Percentiles rank a stretch among this genome's conserved stretches.
Evolutionary conservation across 2,329 filamentous ascomycete genomes (phyloP).

Genomic region (Penicillium sp.): DNA sequence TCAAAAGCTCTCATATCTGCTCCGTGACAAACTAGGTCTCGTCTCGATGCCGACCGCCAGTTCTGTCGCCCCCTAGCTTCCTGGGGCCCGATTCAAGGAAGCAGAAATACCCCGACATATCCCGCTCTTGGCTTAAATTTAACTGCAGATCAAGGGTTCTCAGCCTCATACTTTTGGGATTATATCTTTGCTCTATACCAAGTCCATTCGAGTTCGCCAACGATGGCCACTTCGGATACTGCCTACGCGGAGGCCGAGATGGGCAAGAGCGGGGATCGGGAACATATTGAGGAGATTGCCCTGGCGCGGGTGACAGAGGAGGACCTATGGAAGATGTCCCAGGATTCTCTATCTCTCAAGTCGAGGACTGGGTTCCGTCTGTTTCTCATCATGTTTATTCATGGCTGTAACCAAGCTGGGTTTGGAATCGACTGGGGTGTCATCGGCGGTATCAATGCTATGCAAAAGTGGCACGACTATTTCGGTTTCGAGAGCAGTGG

Average conservation of each 20-base stretch:
- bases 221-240: conserved; percentile 8
- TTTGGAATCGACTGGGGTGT: conserved; percentile 53
- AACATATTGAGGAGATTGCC: conserved; percentile 46
- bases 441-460: conserved; percentile 48
- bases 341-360: conserved; percentile 41
- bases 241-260: conserved; percentile 2
- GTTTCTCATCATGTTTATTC: conserved; percentile 45
- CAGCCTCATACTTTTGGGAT: background rate
- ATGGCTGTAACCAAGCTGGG: conserved; percentile 50
- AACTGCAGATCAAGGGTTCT: background rate
- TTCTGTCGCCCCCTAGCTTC: conserved; percentile 1
- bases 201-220: background rate
- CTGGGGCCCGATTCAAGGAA: background rate
- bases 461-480: conserved; percentile 44
- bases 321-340: conserved; percentile 44
- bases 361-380: conserved; percentile 46
- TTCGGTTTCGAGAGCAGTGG: conserved; percentile 46
- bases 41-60: background rate
- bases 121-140: background rate
- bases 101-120: conserved; percentile 13
- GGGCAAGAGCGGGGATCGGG: conserved; percentile 3
- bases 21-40: conserved; percentile 19
- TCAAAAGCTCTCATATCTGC: conserved; percentile 8
- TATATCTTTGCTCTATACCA: background rate
- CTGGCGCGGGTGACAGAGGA: conserved; percentile 49